Base-by-base conservation (phyloP, 2,329 filamentous ascomycete genomes). In the Diaporthe australafricana region DNA sequence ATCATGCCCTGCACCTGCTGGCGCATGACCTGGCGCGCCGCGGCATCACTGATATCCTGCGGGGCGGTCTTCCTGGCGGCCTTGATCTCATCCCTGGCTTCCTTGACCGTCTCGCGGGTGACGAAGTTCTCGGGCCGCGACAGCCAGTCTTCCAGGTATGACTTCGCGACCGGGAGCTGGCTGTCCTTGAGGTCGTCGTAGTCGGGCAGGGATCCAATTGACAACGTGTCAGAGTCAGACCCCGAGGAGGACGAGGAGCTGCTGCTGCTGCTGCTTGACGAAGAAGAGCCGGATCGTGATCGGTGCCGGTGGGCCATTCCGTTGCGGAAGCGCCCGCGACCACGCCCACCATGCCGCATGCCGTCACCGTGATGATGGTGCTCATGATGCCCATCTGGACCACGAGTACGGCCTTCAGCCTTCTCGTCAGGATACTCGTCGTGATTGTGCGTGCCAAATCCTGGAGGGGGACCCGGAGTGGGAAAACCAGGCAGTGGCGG, bases 151-250 rank as follows among this genome's bases (percentile, higher is more conserved):
- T 81, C 75, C 20, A 91, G 80, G 4, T 83, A 82, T 16, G 81
- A 77, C 56, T 83, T 83, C 17, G 85, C 84, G 1, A 85, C 72
- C 1, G 86, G 84, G 1, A 90, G 80, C 77, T 89, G 87, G 22
- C 80, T 76, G 67, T 85, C 84, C 16, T 78, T 78, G 2, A 90
- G 80, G 52, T 87, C 83, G 70, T 89, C 86, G 75, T 86, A 86
- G 68, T 87, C 84, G 0, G 88, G 87, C 1, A 91, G 85, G 2
- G 87, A 89, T 45, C 85, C 87, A 68, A 89, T 79, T 0, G 79
- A 83, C 4, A 75, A 79, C 1, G 81, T 83, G 25, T 77, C 79
- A 9, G 79, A 79, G 0, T 81, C 82, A 0, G 80, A 81, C 0
- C 73, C 74, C 0, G 81, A 83, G 0, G 82, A 83, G 0, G 75